These are phyloP conservation scores for Pachysandra terminalis DNA, from an alignment of 164 flowering plant species.

Conservation along the genomic window DNA sequence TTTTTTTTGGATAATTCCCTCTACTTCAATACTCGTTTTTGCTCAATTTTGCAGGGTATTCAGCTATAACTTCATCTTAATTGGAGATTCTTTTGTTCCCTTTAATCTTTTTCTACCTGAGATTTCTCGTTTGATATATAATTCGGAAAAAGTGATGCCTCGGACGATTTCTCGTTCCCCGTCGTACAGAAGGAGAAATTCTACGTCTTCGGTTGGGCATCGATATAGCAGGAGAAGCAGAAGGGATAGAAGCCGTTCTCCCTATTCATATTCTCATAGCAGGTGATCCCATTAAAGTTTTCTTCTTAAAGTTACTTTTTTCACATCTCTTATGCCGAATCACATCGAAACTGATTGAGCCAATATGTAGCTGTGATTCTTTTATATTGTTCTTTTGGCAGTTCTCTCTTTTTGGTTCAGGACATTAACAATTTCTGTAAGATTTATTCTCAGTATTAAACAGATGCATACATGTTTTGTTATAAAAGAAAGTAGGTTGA, in stretches of 20 bases:
- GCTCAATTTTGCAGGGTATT: neutral
- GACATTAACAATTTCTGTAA: neutral
- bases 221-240: conserved; percentile 20
- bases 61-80: neutral
- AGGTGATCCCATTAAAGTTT: neutral
- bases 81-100: neutral
- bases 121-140: neutral
- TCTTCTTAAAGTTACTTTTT: neutral
- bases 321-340: neutral
- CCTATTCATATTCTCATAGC: conserved; percentile 12
- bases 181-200: conserved; percentile 22
- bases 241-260: conserved; percentile 28
- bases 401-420: too few relatives aligned
- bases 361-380: neutral
- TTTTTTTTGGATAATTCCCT: too few relatives aligned
- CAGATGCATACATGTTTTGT: too few relatives aligned
- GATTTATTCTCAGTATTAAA: too few relatives aligned
- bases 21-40: neutral
- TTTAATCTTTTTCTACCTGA: too few relatives aligned
- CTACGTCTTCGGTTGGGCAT: conserved; percentile 22
- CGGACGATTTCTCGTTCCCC: conserved; percentile 32
- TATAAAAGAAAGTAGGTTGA: too few relatives aligned
- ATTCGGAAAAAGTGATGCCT: neutral
- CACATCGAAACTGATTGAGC: neutral
- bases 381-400: neutral